Evolutionary conservation across 805 yeast genomes (phyloP), one percentile per base, ranked within the genome.

Genomic region (Hanseniaspora osmophila): DNA sequence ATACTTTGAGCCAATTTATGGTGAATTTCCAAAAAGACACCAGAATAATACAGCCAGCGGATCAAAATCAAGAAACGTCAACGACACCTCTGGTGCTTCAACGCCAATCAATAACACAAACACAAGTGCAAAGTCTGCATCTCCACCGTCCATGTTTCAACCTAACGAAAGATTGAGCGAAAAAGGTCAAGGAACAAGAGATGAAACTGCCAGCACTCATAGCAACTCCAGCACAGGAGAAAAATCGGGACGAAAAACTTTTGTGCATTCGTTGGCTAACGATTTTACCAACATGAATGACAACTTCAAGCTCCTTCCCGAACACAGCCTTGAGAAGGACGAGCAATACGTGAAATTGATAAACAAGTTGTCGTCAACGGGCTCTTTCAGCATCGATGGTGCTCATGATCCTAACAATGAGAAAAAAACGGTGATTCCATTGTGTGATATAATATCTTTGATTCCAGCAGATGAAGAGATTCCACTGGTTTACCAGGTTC

Each of bases 1-100:
- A 27, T 78, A 77, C 55, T 87, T 83, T 57, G 74, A 76, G 52
- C 96, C 95, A 0, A 69, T 87, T 1, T 87, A 87, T 58, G 96
- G 96, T 64, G 83, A 48, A 74, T 80, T 12, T 53, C 66, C 0
- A 64, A 32, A 32, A 32, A 32, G 15, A n/a, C 35, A 32, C 35
- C 5, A 9, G 6, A 32, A 32, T 32, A n/a, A 11, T 11, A 12
- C 15, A 32, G 35, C 13, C 3, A 32, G 6, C 10, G 35, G 5
- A 32, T 11, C 13, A 3, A n/a, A 32, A 32, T 12, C 35, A 12
- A 32, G 15, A 32, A 11, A 11, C 10, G 5, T 11, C 13, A 4
- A 32, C 35, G 35, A 32, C 10, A 32, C 27, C 4, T 22, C 27
- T 22, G 27, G 27, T 22, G 27, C 27, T 22, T 22, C 27, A 22